phyloP scores from a whole-genome alignment of 306 rosid species.

The Nissolia schottii region DNA sequence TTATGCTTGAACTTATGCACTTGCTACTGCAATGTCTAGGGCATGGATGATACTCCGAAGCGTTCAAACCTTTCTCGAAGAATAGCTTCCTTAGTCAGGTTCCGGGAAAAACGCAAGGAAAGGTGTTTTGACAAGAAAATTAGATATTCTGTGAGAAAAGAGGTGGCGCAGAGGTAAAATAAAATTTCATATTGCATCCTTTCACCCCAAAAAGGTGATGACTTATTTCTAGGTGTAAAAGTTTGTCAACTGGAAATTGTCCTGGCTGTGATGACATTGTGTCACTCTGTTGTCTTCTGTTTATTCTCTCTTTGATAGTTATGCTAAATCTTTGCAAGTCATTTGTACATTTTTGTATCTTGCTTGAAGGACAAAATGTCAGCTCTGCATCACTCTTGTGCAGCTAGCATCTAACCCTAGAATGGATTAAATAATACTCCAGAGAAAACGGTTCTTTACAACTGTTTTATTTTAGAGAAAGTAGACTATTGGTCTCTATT shows the following conservation, averaged over 20 bases:
- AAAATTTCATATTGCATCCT: not conserved
- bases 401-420: not conserved
- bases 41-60: slow-evolving; percentile 51
- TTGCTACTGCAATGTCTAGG: slow-evolving; percentile 47
- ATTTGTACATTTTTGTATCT: slow-evolving; percentile 3
- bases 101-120: slow-evolving; percentile 93
- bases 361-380: not conserved
- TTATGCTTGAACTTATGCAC: slow-evolving; percentile 31
- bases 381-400: not conserved
- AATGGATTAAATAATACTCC: not conserved
- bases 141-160: slow-evolving; percentile 89
- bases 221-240: slow-evolving; percentile 1
- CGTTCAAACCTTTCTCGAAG: slow-evolving; percentile 81
- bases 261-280: not conserved
- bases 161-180: slow-evolving; percentile 93
- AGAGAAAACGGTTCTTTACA: not conserved
- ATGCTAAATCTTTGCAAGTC: not conserved
- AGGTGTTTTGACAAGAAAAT: slow-evolving; percentile 98
- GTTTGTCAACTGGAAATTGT: not conserved
- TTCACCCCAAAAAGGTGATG: not conserved
- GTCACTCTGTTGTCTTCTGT: not conserved
- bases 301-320: not conserved
- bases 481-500: not conserved
- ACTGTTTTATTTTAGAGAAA: not conserved
- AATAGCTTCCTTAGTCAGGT: slow-evolving; percentile 94